These are phyloP conservation scores for Cladobotryum mycophilum DNA, from an alignment of 2,329 filamentous ascomycete species.

Conservation along the genomic window DNA sequence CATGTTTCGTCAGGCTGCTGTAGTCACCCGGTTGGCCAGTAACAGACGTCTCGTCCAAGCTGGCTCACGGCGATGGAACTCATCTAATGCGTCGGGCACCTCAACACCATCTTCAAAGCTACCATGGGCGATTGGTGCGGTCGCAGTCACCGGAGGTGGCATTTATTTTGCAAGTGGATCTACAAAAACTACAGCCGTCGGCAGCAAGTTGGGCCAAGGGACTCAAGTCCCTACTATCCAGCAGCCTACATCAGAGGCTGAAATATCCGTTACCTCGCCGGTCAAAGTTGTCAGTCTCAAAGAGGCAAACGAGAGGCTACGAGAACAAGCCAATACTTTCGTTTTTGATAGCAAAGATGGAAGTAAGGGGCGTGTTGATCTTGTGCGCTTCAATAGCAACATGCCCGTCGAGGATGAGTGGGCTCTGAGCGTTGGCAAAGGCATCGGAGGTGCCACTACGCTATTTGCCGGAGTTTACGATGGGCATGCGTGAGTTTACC, in stretches of 20 bases:
- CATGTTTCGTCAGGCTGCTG: background rate
- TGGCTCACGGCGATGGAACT: background rate
- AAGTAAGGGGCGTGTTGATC: conserved; percentile 25
- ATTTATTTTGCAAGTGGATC: background rate
- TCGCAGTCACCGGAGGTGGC: background rate
- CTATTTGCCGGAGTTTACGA: conserved; percentile 39
- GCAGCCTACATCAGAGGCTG: conserved; percentile 13
- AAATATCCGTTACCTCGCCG: conserved; percentile 22
- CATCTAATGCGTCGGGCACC: background rate
- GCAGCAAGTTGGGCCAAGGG: background rate
- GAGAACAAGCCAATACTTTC: conserved; percentile 25
- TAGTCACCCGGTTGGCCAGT: background rate
- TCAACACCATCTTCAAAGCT: background rate
- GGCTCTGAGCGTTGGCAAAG: conserved; percentile 25
- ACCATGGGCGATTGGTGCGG: background rate
- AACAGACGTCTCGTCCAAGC: background rate
- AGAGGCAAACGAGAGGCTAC: conserved; percentile 24
- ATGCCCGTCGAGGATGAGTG: conserved; percentile 31
- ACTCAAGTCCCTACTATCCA: conserved; percentile 4
- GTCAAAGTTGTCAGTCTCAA: conserved; percentile 20
- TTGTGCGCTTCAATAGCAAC: conserved; percentile 30
- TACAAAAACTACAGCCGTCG: background rate
- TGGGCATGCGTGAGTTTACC: conserved; percentile 39
- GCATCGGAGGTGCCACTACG: conserved; percentile 21
- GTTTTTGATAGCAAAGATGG: conserved; percentile 21